A percentile compares a stretch with the other conserved stretches of the same genome.
These are phyloP conservation scores for Arxiozyma slooffiae DNA, from an alignment of 1,139 yeast species.

Conservation along the genomic window DNA sequence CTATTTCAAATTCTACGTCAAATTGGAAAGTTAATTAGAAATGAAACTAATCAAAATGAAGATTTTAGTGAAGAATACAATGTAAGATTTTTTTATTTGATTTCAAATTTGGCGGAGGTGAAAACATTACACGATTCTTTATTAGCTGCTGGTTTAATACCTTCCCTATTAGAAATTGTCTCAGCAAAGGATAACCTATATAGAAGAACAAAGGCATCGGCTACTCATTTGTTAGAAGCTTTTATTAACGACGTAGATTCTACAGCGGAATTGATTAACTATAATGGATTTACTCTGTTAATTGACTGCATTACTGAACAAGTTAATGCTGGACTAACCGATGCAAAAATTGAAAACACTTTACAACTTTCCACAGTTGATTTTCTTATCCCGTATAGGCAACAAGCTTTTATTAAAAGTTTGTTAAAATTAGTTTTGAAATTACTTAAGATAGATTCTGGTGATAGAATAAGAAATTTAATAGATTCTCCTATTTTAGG, in stretches of 20 bases:
- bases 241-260: conserved; percentile 42
- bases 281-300: conserved; percentile 55
- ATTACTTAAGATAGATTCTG: conserved; percentile 61
- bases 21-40: conserved; percentile 40
- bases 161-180: conserved; percentile 55
- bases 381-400: conserved; percentile 53
- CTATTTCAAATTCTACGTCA: conserved; percentile 62
- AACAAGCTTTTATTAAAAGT: conserved; percentile 49
- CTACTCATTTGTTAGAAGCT: conserved; percentile 50
- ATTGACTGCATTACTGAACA: conserved; percentile 58
- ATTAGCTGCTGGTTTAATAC: conserved; percentile 63
- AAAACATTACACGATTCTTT: conserved; percentile 42
- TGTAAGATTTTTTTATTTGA: conserved; percentile 45
- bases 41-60: conserved; percentile 29
- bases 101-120: conserved; percentile 49
- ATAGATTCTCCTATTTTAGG: conserved; percentile 72
- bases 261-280: conserved; percentile 50
- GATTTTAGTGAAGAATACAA: conserved; percentile 41
- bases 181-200: conserved; percentile 39
- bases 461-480: conserved; percentile 74
- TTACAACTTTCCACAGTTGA: conserved; percentile 47
- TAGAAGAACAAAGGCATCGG: conserved; percentile 55
- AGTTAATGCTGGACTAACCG: conserved; percentile 51
- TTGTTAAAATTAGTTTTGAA: conserved; percentile 53
- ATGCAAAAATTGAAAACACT: conserved; percentile 46